Base-by-base conservation (phyloP, 768 basidiomycete genomes). In the Leccinum longicurvipes region DNA sequence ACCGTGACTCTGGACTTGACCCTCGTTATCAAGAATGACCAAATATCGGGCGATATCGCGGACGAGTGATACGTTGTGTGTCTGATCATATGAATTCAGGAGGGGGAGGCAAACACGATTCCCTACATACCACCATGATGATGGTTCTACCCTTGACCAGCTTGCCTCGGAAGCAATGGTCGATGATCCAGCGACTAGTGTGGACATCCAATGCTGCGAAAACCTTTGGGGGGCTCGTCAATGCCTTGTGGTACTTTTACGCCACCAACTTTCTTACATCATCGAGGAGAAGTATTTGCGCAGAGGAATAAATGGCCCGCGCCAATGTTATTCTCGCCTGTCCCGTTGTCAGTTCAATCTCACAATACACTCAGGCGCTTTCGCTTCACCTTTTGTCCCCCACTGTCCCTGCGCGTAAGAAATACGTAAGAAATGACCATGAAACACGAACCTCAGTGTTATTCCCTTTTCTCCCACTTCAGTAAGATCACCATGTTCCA, bases 381-480 rank as follows among this genome's bases (percentile, higher is more conserved):
- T 44, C 14, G 4, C 47, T 23, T 56, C 31, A 59, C 58, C 58
- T 56, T 59, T 42, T 59, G 58, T 7, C 58, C 58, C 24, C 58
- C 58, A 48, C 58, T 56, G 8, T 39, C 23, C 15, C 17, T 23
- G 3, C 21, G 3, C 23, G 36, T 28, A 11, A n/a, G 34, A 17
- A 46, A 17, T 23, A 24, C 9, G 24, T 5, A 47, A 25, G 27
- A 47, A 24, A 31, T 5, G 32, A 27, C 21, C 24, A 11, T 14
- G 31, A 51, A 25, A 36, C 44, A 53, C 61, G 12, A 29, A 74
- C 74, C 74, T 76, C 17, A 83, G 59, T 2, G 83, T 87, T 10
- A 84, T 63, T 1, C 86, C 86, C 63, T 83, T 85, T 64, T 87
- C 86, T 5, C 87, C 86, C 15, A 88, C 82, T 68, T 89, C 86